A percentile compares a stretch with the other conserved stretches of the same genome.
Evolutionary conservation across 352 stramenopile species (phyloP).

Genomic region (Thraustochytrium striatum): DNA sequence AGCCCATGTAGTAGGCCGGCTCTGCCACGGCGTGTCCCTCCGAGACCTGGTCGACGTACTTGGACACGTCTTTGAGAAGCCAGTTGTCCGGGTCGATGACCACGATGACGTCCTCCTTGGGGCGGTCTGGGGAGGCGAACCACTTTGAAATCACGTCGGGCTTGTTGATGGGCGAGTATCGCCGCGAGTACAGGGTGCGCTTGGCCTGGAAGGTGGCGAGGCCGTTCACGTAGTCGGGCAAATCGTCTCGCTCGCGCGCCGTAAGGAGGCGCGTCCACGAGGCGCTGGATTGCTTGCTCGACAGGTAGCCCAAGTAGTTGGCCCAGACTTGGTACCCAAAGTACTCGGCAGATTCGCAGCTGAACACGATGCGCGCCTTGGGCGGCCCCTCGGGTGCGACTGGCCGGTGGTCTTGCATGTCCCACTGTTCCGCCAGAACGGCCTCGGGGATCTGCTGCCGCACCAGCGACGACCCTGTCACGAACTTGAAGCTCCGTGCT

Average conservation of each 20-base stretch:
- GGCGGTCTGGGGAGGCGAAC: slow-evolving; percentile 25
- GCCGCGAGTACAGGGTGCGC: slow-evolving; percentile 28
- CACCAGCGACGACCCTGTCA: background rate
- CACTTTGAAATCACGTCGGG: slow-evolving; percentile 42
- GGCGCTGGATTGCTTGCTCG: slow-evolving; percentile 14
- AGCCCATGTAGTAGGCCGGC: slow-evolving; percentile 45
- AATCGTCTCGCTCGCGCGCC: background rate
- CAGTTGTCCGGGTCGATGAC: slow-evolving; percentile 50
- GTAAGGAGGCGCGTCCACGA: slow-evolving; percentile 40
- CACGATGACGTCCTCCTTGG: slow-evolving; percentile 38
- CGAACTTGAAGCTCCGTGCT: slow-evolving; percentile 1
- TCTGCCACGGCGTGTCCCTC: slow-evolving; percentile 23
- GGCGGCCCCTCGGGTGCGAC: background rate
- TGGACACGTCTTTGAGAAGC: slow-evolving; percentile 29
- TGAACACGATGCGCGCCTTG: slow-evolving; percentile 40
- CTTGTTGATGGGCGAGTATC: slow-evolving; percentile 48
- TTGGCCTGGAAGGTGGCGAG: slow-evolving; percentile 47
- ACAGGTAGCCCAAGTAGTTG: slow-evolving; percentile 44
- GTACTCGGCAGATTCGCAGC: slow-evolving; percentile 42
- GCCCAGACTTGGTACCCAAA: slow-evolving; percentile 48
- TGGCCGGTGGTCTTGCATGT: background rate
- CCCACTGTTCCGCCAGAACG: slow-evolving; percentile 1
- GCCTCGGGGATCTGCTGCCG: background rate
- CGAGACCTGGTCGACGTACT: slow-evolving; percentile 1
- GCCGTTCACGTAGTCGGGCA: slow-evolving; percentile 14